Base-by-base conservation (phyloP, 2,329 filamentous ascomycete genomes). In the Conoideocrella luteorostrata region DNA sequence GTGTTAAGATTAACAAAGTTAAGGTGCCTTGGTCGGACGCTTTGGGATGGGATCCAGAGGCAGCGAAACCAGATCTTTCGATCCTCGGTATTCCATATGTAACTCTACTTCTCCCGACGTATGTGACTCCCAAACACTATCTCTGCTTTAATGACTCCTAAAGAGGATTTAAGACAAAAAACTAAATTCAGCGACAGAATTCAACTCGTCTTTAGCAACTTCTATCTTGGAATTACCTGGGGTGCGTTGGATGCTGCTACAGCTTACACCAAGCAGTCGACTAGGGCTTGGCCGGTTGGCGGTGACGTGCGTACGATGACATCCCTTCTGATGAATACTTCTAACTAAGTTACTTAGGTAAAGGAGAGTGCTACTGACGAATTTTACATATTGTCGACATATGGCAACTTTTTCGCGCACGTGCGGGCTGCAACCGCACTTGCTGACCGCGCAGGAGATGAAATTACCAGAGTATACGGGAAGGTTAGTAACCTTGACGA, bases 171-270 rank as follows among this genome's bases (percentile, higher is more conserved):
- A 18, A 21, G 15, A 20, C 39, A 32, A 32, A 33, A 12, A 23
- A 17, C 33, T 37, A n/a, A 38, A 11, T 12, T 9, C 15, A 12
- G 13, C 9, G 15, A 5, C 34, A 74, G 69, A 0, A 81, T 83
- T 46, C 79, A 84, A 55, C 69, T 83, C 0, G 74, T 81, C n/a
- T 84, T 84, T 59, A 70, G 68, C 54, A 83, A 83, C 56, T 79
- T 84, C 54, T 82, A 84, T 55, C 63, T 83, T 1, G 79, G 79
- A 2, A 83, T 83, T 47, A 75, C 78, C 0, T 67, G 72, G 34
- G 79, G 80, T 1, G 74, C 78, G 0, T 63, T 84, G 0, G 64
- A 72, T 7, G 71, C 69, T 34, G 78, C 77, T 1, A 59, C 71
- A 0, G 68, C 69, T 21, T 84, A 83, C 49, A 84, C 80, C 0